Conservation (phyloP, 2,329 filamentous ascomycete species). For the Ophiosphaerella korrae region DNA sequence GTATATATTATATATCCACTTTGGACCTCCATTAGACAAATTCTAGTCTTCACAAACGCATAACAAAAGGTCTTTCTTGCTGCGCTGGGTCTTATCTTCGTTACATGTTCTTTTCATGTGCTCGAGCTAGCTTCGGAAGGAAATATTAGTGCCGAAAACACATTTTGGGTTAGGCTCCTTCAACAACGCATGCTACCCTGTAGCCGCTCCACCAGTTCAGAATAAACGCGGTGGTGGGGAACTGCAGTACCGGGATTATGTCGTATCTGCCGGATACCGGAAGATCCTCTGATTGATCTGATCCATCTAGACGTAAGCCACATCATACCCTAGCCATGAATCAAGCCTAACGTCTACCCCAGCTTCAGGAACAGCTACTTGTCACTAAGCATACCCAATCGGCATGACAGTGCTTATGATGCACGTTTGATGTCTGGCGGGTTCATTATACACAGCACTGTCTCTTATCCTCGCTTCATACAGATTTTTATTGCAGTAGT, state of each 20-base stretch:
- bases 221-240: too few species aligned
- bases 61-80: neutral
- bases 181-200: too few species aligned
- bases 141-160: neutral
- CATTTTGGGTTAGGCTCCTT: too few species aligned
- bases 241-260: too few species aligned
- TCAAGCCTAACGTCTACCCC: slow-evolving; percentile 22
- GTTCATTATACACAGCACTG: slow-evolving; percentile 27
- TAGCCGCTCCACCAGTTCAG: too few species aligned
- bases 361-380: slow-evolving; percentile 11
- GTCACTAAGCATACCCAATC: slow-evolving; percentile 10
- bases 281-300: slow-evolving; percentile 17
- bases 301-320: slow-evolving; percentile 23
- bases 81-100: slow-evolving; percentile 5
- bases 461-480: slow-evolving; percentile 16
- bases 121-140: too few species aligned
- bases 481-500: slow-evolving; percentile 18
- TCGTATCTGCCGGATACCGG: too few species aligned
- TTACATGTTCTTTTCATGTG: neutral
- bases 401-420: slow-evolving; percentile 7
- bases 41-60: too few species aligned
- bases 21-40: too few species aligned
- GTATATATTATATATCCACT: too few species aligned
- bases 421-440: slow-evolving; percentile 35
- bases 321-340: slow-evolving; percentile 29